Conservation (phyloP, 2,329 filamentous ascomycete species). For the Verticillium nonalfalfae region DNA sequence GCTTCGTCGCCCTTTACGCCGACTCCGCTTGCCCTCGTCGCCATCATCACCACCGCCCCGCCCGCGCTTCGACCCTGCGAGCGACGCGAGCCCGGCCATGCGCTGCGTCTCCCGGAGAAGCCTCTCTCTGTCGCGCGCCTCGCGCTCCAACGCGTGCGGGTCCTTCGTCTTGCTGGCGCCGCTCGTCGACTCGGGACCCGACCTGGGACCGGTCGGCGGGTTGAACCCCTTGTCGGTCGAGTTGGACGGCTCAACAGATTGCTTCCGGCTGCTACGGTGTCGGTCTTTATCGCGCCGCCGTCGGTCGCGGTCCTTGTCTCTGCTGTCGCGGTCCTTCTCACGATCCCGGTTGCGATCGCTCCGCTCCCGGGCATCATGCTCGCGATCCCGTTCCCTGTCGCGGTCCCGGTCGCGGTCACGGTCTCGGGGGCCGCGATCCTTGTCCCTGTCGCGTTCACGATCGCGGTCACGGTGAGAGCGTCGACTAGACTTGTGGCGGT, state of each 20-base stretch:
- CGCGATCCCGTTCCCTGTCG: slow-evolving; percentile 28
- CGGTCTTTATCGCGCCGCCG: slow-evolving; percentile 16
- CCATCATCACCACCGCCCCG: slow-evolving; percentile 34
- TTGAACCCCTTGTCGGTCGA: slow-evolving; percentile 33
- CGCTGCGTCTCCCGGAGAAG: slow-evolving; percentile 63
- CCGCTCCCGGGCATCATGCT: slow-evolving; percentile 31
- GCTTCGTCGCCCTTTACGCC: slow-evolving; percentile 41
- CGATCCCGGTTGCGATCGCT: slow-evolving; percentile 33
- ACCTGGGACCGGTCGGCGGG: slow-evolving; percentile 27
- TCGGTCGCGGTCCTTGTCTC: slow-evolving; percentile 29
- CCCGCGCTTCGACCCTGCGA: slow-evolving; percentile 41
- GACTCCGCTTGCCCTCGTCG: slow-evolving; percentile 24
- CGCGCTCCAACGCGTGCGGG: slow-evolving; percentile 64
- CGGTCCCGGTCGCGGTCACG: slow-evolving; percentile 37
- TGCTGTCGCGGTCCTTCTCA: slow-evolving; percentile 23
- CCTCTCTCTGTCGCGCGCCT: slow-evolving; percentile 59
- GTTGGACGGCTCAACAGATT: slow-evolving; percentile 19
- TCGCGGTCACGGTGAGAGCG: slow-evolving; percentile 34
- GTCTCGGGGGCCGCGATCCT: slow-evolving; percentile 34
- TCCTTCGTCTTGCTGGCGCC: slow-evolving; percentile 32
- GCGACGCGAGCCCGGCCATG: slow-evolving; percentile 46
- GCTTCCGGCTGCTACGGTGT: slow-evolving; percentile 26
- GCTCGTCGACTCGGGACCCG: slow-evolving; percentile 18
- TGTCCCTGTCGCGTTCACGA: slow-evolving; percentile 22
- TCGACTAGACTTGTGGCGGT: slow-evolving; percentile 28